Percentiles rank a stretch among this genome's conserved stretches.
Conservation (phyloP, 2,329 filamentous ascomycete genomes). For the Cytospora leucostoma region DNA sequence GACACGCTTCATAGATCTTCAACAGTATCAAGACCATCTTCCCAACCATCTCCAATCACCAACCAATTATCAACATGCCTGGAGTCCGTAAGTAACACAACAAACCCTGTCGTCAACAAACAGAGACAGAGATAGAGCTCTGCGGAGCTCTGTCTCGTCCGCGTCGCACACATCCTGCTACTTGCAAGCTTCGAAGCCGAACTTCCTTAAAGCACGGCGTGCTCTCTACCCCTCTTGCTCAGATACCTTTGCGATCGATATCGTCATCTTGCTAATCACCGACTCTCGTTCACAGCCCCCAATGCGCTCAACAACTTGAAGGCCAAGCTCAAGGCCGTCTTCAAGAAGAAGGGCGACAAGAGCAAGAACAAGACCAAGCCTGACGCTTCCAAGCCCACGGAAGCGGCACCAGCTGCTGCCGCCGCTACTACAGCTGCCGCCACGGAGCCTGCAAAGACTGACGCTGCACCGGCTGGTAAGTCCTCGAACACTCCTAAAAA, state of each 20-base stretch:
- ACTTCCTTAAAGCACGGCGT: neutral
- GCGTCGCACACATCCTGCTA: constrained; percentile 10
- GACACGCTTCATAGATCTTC: constrained; percentile 5
- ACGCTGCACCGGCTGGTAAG: constrained; percentile 38
- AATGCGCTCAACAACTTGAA: constrained; percentile 57
- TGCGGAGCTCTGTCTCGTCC: constrained; percentile 7
- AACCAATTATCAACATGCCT: constrained; percentile 46
- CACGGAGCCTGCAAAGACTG: constrained; percentile 41
- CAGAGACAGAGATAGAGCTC: constrained; percentile 11
- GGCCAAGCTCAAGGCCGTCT: constrained; percentile 55
- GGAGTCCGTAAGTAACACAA: constrained; percentile 51
- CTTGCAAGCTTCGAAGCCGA: neutral
- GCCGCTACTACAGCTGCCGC: constrained; percentile 35
- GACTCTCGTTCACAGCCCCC: constrained; percentile 41
- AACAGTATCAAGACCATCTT: constrained; percentile 1
- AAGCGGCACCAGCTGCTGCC: constrained; percentile 32
- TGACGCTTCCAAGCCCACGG: constrained; percentile 30
- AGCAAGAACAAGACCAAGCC: constrained; percentile 37
- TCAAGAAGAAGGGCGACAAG: constrained; percentile 49
- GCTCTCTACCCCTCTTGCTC: constrained; percentile 2
- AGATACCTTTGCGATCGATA: too few relatives aligned
- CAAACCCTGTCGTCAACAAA: constrained; percentile 7
- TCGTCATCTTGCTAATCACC: constrained; percentile 27
- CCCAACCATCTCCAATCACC: neutral
- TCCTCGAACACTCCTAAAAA: neutral